Evolutionary conservation across 2,329 filamentous ascomycete genomes (phyloP), one percentile per base, ranked within the genome.

Genomic region (Colletotrichum godetiae): DNA sequence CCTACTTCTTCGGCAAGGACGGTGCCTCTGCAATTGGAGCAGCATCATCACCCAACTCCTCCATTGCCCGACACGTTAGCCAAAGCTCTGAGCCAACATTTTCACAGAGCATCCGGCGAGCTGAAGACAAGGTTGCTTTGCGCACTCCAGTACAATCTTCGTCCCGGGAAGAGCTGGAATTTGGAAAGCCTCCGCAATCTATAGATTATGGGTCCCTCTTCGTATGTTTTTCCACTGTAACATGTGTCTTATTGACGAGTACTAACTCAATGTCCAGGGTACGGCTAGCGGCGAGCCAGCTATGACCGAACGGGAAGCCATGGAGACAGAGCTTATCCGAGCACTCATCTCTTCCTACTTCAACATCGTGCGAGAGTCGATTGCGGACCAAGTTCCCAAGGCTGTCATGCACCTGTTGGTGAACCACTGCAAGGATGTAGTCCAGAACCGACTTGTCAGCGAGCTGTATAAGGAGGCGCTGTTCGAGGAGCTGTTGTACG

Each of bases 1-100:
- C 96, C 84, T 99, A 99, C 84, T 99, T 99, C 85, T 99, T 99
- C 79, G 95, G 97, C 78, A 98, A 99, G 81, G 97, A 99, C 74
- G 94, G 94, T 59, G 87, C 90, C 31, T 78, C 79, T 52, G 83
- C 87, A 37, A 76, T 78, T 12, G 77, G 78, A 4, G 72, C 71
- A 83, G 76, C 79, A 77, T 79, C 80, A 78, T 72, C 82, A 82
- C 75, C 81, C 83, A 82, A 77, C 76, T 82, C 76, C 78, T 81
- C 81, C 77, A 83, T 78, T 76, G 83, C 75, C 76, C 88, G 95
- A 76, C 94, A 97, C 80, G 91, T 94, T 62, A 95, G 91, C 84
- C 93, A 97, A 80, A 89, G 91, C 71, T 88, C 89, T 31, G 96
- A 98, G 82, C 92, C 94, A 22, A 95, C 91, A 77, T 94, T 97